These are phyloP conservation scores for Fallopia convolvulus DNA, from an alignment of 148 eudicot species.

Conservation along the genomic window DNA sequence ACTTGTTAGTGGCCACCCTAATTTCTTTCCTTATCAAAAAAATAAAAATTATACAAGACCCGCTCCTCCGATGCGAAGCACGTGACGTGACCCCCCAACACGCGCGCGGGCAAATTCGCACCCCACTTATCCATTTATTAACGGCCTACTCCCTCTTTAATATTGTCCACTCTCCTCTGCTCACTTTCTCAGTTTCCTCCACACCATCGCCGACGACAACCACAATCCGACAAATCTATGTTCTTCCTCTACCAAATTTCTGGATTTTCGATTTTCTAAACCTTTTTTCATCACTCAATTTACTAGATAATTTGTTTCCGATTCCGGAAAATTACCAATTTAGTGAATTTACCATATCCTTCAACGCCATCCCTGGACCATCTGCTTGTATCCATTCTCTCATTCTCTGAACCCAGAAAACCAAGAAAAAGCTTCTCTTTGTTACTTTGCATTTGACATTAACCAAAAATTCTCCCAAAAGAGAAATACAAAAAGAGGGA, in stretches of 20 bases:
- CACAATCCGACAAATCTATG: neutral
- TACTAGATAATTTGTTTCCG: neutral
- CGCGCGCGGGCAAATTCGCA: neutral
- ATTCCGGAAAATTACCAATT: neutral
- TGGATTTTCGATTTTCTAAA: neutral
- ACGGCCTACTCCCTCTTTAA: constrained; percentile 4
- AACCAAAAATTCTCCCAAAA: neutral
- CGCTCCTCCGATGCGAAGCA: neutral
- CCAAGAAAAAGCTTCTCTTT: neutral
- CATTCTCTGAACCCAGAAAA: too few species aligned
- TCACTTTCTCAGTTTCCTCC: neutral
- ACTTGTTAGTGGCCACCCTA: too few species aligned
- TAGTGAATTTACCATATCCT: neutral
- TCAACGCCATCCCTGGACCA: neutral
- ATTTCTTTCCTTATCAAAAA: too few species aligned
- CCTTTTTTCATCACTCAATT: neutral
- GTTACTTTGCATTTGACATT: neutral
- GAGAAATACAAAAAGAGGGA: neutral
- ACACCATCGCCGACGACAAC: neutral
- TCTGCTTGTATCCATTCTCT: neutral
- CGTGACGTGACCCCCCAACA: neutral
- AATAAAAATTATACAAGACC: too few species aligned
- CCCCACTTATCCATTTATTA: neutral
- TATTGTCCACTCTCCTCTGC: neutral
- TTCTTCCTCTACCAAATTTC: neutral